Percentiles rank a stretch among this genome's conserved stretches.
phyloP scores from a whole-genome alignment of 2,329 filamentous ascomycete genomes.

The Alternaria sp. region DNA sequence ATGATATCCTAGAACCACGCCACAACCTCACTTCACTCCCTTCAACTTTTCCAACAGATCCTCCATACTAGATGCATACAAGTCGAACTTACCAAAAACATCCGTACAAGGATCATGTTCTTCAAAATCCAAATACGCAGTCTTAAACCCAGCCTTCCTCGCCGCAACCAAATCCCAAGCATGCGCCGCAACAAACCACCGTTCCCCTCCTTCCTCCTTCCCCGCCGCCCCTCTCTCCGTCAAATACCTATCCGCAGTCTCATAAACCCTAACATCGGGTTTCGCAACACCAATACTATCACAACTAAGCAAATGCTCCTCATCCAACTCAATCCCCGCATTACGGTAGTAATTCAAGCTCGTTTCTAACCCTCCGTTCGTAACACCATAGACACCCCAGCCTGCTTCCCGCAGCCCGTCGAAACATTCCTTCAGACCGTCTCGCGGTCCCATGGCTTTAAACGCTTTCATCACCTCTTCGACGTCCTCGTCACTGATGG shows the following conservation, averaged over 20 bases:
- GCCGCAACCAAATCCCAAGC: constrained; percentile 38
- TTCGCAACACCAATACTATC: constrained; percentile 34
- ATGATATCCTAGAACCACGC: no score
- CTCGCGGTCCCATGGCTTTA: constrained; percentile 31
- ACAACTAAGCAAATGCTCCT: constrained; percentile 33
- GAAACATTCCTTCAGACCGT: constrained; percentile 33
- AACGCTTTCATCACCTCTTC: constrained; percentile 35
- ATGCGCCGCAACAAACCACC: constrained; percentile 42
- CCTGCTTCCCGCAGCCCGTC: constrained; percentile 31
- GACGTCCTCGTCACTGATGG: constrained; percentile 31
- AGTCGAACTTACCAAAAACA: constrained; percentile 37
- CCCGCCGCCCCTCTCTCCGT: constrained; percentile 15
- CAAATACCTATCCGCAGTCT: constrained; percentile 30
- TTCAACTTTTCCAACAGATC: constrained; percentile 34
- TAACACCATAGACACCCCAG: constrained; percentile 36
- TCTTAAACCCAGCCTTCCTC: constrained; percentile 34
- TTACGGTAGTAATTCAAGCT: constrained; percentile 30
- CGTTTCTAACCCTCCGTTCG: constrained; percentile 33
- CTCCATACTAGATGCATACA: constrained; percentile 37
- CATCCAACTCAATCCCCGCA: constrained; percentile 31
- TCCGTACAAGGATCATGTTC: constrained; percentile 37
- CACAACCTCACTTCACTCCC: neutral
- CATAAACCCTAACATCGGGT: constrained; percentile 34
- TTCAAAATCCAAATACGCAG: constrained; percentile 38
- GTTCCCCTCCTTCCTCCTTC: constrained; percentile 17